phyloP scores from a whole-genome alignment of 495 filamentous ascomycete species.

The Hypoxylon crocopeplum region DNA sequence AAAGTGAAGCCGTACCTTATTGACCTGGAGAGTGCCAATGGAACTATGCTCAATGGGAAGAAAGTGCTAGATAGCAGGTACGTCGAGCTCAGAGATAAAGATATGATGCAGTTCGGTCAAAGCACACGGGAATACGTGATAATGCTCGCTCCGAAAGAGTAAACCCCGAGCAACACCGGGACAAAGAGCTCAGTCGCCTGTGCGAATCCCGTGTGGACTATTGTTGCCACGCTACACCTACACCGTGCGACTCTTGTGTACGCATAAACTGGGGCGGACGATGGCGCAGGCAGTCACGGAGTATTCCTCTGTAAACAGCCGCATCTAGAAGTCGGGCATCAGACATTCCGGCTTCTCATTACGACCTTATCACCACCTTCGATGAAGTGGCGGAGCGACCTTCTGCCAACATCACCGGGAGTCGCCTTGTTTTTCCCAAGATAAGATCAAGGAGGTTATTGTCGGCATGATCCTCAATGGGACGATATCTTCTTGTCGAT shows the following conservation, averaged over 20 bases:
- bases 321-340: conserved; percentile 2
- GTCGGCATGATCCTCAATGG: conserved; percentile 36
- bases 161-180: conserved; percentile 12
- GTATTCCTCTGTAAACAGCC: conserved; percentile 7
- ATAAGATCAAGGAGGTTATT: conserved; percentile 30
- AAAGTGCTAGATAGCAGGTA: conserved; percentile 75
- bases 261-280: neutral
- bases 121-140: conserved; percentile 88
- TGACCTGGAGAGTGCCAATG: conserved; percentile 93
- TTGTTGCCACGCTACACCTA: conserved; percentile 17
- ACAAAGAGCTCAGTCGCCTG: conserved; percentile 13
- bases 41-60: conserved; percentile 82
- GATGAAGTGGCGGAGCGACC: neutral
- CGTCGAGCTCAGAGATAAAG: conserved; percentile 85
- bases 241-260: conserved; percentile 14
- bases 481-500: conserved; percentile 28
- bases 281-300: conserved; percentile 4
- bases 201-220: conserved; percentile 1
- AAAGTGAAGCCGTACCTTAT: conserved; percentile 90
- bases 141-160: conserved; percentile 67
- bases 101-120: conserved; percentile 85
- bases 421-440: conserved; percentile 1
- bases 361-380: conserved; percentile 5
- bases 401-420: conserved; percentile 2
- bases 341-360: neutral